Evolutionary conservation across 805 yeast genomes (phyloP), one percentile per base, ranked within the genome.

Genomic region (Sugiyamaella marilandica): DNA sequence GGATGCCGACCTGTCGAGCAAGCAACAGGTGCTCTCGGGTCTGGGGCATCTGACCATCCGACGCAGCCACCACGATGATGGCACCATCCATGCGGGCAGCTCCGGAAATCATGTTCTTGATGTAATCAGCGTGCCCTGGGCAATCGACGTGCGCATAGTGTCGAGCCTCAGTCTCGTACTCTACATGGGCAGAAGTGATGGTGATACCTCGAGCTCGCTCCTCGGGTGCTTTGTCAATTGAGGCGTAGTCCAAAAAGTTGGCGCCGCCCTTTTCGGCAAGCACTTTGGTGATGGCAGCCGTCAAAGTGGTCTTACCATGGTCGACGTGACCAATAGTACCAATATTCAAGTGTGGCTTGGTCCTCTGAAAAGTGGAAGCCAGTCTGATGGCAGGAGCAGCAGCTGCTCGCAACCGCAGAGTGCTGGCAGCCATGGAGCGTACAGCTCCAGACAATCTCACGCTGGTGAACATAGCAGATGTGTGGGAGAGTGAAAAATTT

Each of bases 1-100:
- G 95, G 62, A 94, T 96, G 82, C 99, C 99, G 71, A 94, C 98
- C 79, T 94, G 99, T 80, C 98, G 89, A 60, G 99, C 99, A 68
- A 94, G 84, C 74, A 94, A 78, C 77, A 94, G 80, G 78, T 94
- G 99, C 79, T 94, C 99, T 79, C 98, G 88, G 64, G 99, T 94
- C 79, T 94, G 99, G 70, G 97, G 98, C 98, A 92, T 94, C 77
- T 90, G 96, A 69, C 99, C 99, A 70, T 94, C 99, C 54, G 96
- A 79, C 59, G 99, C 99, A 68, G 98, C 99, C 73, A 94, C 98
- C 58, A 92, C 98, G 76, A 92, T 92, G 65, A 92, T 91, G 62
- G 97, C 98, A 80, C 98, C 97, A 74, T 92, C 98, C 97, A 91
- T 91, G 74, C 92, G 96, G 66, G 98, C 97, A 66, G 98, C 97